These are phyloP conservation scores for Porcisia hertigi DNA, from an alignment of 208 protist genomes.

Conservation along the genomic window DNA sequence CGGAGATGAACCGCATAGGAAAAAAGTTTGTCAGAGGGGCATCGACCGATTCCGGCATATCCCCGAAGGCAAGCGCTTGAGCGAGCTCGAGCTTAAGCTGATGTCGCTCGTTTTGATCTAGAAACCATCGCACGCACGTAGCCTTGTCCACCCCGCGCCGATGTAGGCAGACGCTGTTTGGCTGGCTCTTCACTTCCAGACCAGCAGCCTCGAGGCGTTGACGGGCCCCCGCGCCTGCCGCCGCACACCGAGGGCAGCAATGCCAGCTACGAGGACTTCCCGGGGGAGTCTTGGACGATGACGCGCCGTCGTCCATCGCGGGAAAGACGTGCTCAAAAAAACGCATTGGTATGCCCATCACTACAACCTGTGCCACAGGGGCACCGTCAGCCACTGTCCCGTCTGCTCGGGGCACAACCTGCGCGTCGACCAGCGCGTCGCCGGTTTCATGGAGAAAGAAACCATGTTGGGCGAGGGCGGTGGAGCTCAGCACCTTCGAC, in stretches of 20 bases:
- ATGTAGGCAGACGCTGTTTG: constrained; percentile 65
- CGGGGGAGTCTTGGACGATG: neutral
- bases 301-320: neutral
- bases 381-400: constrained; percentile 14
- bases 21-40: constrained; percentile 43
- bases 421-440: constrained; percentile 51
- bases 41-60: constrained; percentile 56
- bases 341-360: constrained; percentile 57
- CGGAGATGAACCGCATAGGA: constrained; percentile 59
- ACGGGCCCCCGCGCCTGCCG: constrained; percentile 8
- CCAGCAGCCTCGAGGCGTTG: constrained; percentile 27
- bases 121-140: constrained; percentile 51
- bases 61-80: constrained; percentile 47
- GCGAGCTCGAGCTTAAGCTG: constrained; percentile 29
- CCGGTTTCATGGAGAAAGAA: constrained; percentile 42
- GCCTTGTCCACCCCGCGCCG: constrained; percentile 44
- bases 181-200: constrained; percentile 48
- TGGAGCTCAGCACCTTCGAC: constrained; percentile 13
- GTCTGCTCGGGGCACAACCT: constrained; percentile 36
- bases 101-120: constrained; percentile 11
- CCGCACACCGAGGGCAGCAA: constrained; percentile 42
- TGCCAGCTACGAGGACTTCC: constrained; percentile 4
- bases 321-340: constrained; percentile 44
- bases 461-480: constrained; percentile 27
- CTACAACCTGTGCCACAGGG: constrained; percentile 39